Base-by-base conservation (phyloP, 169 alveolate genomes). In the Cryptosporidium bovis region DNA sequence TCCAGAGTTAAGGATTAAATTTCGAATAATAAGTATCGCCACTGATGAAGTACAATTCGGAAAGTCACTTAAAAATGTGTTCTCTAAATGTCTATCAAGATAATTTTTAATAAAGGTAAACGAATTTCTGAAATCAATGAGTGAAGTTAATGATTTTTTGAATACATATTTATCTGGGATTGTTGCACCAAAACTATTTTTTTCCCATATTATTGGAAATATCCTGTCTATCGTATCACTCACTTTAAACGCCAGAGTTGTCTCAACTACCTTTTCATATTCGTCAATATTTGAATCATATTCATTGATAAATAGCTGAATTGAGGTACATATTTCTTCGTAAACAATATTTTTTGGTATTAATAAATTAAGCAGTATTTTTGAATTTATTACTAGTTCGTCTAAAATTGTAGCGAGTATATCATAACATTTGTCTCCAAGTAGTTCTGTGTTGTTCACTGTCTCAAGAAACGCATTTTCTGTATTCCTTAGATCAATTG, bases 151-250 rank as follows among this genome's bases (percentile, higher is more conserved):
- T 12, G 64, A 58, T 56, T 56, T 36, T 46, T 77, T 77, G 1
- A 77, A 48, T 15, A 58, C 69, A 34, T 53, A 60, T 40, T 58
- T 40, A 34, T 10, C 27, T 44, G 87, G 87, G 10, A 77, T 24
- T 40, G 48, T 18, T 58, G 34, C 64, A 77, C 71, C 87, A 12
- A 60, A 77, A 40, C 62, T 40, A 24, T 18, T 60, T 44, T 56
- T 36, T 3, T 24, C 71, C 87, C 87, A 77, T 18, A 60, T 34
- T 33, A 6, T 36, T 6, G 87, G 71, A 46, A 77, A 62, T 6
- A 7, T 12, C 10, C 46, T 31, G 15, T 77, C 87, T 7, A 77
- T 56, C 36, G 27, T 16, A 0, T 46, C 48, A 40, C 71, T 77
- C 12, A 77, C 15, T 60, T 24, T 58, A n/a, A 55, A 60, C 0